Evolutionary conservation across 139 green algal genomes (phyloP).

Genomic region (Dunaliella sp.): DNA sequence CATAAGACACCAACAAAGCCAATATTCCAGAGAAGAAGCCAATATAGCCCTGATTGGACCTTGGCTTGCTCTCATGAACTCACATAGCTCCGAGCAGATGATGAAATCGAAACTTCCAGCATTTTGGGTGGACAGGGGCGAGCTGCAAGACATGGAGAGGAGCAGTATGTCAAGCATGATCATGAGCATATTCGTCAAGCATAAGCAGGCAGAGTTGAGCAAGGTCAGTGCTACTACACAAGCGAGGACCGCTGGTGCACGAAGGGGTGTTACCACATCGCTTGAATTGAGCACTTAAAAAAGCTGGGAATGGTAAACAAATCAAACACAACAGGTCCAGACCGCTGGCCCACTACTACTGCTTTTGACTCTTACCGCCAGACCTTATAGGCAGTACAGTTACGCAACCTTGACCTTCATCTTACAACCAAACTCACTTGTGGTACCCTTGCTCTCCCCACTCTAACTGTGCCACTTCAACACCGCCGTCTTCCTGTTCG

Average conservation of each 20-base stretch:
- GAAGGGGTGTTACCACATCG: too few species aligned
- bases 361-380: background rate
- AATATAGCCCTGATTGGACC: too few species aligned
- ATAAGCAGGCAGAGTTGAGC: too few species aligned
- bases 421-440: background rate
- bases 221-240: too few species aligned
- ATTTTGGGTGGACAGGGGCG: slow-evolving; percentile 7
- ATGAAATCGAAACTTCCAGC: slow-evolving; percentile 9
- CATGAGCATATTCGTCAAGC: too few species aligned
- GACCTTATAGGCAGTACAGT: background rate
- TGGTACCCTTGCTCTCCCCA: slow-evolving; percentile 10
- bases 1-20: too few species aligned
- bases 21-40: too few species aligned
- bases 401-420: background rate
- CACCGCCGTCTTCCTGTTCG: background rate
- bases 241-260: too few species aligned
- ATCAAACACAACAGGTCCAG: background rate
- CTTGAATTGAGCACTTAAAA: too few species aligned
- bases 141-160: background rate
- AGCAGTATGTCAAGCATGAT: slow-evolving; percentile 6
- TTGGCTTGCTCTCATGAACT: background rate
- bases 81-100: slow-evolving; percentile 18
- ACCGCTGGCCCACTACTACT: background rate
- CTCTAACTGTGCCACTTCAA: background rate
- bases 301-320: background rate